Evolutionary conservation across 257 asterid species (phyloP), one percentile per base, ranked within the genome.

Genomic region (Capsicum chinense): DNA sequence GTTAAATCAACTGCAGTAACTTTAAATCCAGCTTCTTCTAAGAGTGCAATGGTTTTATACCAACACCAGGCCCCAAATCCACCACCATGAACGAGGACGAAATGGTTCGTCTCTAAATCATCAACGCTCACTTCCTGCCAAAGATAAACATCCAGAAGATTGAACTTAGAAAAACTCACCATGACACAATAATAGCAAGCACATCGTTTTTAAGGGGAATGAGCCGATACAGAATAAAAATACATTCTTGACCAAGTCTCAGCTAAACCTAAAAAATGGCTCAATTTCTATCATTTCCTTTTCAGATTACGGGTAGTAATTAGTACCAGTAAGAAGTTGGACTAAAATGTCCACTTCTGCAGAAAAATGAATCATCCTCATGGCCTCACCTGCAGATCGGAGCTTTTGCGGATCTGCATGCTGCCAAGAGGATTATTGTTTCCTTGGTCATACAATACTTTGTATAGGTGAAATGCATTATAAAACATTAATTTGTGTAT

Each of bases 51-150:
- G 86, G 94, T 95, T 88, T 97, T 97, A 88, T 97, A 97, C 99
- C 99, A 97, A 90, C 99, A 97, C 99, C 99, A 97, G 67, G 99
- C 99, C 85, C 99, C 99, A 89, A 93, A 97, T 80, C 99, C 99
- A 87, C 99, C 99, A 85, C 99, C 99, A 83, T 97, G 99, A 88
- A 95, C 98, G 79, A 97, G 98, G 85, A 97, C 99, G 86, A 95
- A 90, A 88, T 97, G 99, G 84, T 66, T 89, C 84, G 94, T 93
- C 92, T 97, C 98, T 68, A 95, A 85, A 86, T 88, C 85, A 13
- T 94, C 98, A 64, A 91, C 91, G 86, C 93, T 93, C 89, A 91
- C 88, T 86, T 91, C 98, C 99, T 93, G 91, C 58, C 76, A 83
- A 79, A 74, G 8, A 62, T 69, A 80, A 64, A 58, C 85, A 62